These are phyloP conservation scores for Sicyos baderoa DNA, from an alignment of 306 rosid genomes.

Conservation along the genomic window DNA sequence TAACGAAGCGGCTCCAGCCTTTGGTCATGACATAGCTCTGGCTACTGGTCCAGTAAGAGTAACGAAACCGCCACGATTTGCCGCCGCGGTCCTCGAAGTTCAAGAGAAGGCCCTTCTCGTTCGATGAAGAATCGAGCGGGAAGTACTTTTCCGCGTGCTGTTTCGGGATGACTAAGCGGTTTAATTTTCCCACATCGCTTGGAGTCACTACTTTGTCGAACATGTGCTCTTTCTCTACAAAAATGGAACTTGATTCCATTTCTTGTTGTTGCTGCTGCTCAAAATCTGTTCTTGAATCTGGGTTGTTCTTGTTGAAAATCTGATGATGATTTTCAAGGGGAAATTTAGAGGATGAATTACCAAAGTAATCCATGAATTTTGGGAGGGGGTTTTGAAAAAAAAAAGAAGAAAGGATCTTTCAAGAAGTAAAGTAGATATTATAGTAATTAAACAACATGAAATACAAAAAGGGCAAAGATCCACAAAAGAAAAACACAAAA, in stretches of 20 bases:
- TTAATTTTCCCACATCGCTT: slow-evolving; percentile 43
- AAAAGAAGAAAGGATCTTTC: neutral
- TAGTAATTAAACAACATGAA: neutral
- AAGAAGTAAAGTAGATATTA: neutral
- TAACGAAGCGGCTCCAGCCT: slow-evolving; percentile 94
- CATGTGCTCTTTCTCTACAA: slow-evolving; percentile 34
- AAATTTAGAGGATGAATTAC: neutral
- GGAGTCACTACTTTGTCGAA: slow-evolving; percentile 45
- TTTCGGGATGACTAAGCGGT: slow-evolving; percentile 41
- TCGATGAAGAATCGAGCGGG: slow-evolving; percentile 46
- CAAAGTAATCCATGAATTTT: slow-evolving; percentile 11
- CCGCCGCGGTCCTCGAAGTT: slow-evolving; percentile 74
- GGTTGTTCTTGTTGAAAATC: neutral
- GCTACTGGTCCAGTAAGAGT: slow-evolving; percentile 92
- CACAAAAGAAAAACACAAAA: neutral
- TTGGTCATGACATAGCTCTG: slow-evolving; percentile 98
- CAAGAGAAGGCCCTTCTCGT: slow-evolving; percentile 63
- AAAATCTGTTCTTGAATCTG: neutral
- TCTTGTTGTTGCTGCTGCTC: neutral
- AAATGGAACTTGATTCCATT: neutral
- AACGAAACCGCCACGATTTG: slow-evolving; percentile 74
- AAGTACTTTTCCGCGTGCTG: slow-evolving; percentile 43
- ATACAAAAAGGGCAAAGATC: neutral
- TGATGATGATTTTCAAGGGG: neutral
- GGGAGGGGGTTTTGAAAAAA: neutral